A percentile compares a stretch with the other conserved stretches of the same genome.
Conservation (phyloP, 176 grass and related monocot species). For the Zoysia pacifica region DNA sequence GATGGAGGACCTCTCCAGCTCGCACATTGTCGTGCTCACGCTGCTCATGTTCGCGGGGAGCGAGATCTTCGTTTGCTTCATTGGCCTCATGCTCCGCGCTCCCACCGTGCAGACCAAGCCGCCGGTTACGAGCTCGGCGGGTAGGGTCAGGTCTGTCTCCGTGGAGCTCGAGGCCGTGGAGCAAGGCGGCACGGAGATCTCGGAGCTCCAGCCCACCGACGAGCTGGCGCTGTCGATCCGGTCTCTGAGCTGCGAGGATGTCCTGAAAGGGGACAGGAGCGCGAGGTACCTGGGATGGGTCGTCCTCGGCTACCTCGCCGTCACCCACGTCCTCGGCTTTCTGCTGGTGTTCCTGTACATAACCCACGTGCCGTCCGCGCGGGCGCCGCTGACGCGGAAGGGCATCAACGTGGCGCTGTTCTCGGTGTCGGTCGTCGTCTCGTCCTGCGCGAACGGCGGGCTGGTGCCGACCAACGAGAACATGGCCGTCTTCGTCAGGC, state of each 20-base stretch:
- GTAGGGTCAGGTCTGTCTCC: constrained; percentile 9
- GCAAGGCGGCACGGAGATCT: neutral
- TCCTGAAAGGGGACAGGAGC: constrained; percentile 18
- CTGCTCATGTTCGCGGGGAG: constrained; percentile 62
- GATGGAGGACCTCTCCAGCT: constrained; percentile 59
- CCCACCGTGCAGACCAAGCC: neutral
- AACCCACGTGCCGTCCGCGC: constrained; percentile 33
- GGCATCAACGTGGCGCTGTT: constrained; percentile 53
- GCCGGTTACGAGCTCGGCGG: neutral
- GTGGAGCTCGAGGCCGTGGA: constrained; percentile 9
- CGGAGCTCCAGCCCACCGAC: neutral
- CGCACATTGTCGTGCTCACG: constrained; percentile 48
- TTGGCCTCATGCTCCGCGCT: constrained; percentile 48
- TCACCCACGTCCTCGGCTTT: constrained; percentile 46
- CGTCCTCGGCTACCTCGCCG: constrained; percentile 49
- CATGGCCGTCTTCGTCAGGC: constrained; percentile 54
- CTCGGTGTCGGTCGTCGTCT: constrained; percentile 43
- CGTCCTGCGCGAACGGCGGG: constrained; percentile 61
- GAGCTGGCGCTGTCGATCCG: neutral
- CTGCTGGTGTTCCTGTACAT: constrained; percentile 49
- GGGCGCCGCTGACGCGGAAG: constrained; percentile 42
- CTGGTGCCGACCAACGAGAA: constrained; percentile 72
- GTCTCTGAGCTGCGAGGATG: neutral
- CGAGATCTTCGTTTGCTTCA: constrained; percentile 54
- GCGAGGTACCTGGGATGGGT: constrained; percentile 32